Conservation (phyloP, 1,284 basidiomycete species). For the Sanghuangporus baumii region DNA sequence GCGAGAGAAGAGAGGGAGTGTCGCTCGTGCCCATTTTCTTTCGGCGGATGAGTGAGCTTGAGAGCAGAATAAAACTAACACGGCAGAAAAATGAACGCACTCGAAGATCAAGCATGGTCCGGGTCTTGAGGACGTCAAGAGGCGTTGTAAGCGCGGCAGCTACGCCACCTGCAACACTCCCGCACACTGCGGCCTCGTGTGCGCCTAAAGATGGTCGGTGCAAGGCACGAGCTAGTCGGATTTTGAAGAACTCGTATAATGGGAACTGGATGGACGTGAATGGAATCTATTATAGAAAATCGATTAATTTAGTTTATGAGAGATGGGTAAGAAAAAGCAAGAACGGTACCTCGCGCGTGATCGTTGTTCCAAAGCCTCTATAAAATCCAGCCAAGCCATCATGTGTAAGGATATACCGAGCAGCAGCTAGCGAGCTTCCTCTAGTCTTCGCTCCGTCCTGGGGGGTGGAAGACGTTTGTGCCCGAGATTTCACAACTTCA, state of each 20-base stretch:
- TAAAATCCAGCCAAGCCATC: slow-evolving; percentile 73
- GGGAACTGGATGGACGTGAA: slow-evolving; percentile 99
- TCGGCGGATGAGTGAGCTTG: not conserved
- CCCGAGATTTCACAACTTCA: slow-evolving; percentile 87
- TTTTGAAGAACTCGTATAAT: slow-evolving; percentile 88
- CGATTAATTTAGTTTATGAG: not conserved
- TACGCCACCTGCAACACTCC: slow-evolving; percentile 85
- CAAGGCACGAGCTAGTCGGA: slow-evolving; percentile 45
- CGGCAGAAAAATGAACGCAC: slow-evolving; percentile 32
- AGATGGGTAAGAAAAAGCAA: not conserved
- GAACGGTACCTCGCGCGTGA: slow-evolving; percentile 66
- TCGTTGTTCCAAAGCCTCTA: slow-evolving; percentile 73
- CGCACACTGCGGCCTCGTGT: slow-evolving; percentile 88
- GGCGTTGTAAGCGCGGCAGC: slow-evolving; percentile 93
- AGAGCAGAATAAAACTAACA: not conserved
- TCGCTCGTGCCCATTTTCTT: slow-evolving; percentile 46
- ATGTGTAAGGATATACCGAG: slow-evolving; percentile 43
- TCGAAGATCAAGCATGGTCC: slow-evolving; percentile 90
- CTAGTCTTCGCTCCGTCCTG: slow-evolving; percentile 47
- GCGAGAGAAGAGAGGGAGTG: slow-evolving; percentile 48
- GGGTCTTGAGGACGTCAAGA: slow-evolving; percentile 94
- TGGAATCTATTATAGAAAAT: slow-evolving; percentile 62
- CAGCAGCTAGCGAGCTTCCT: slow-evolving; percentile 40
- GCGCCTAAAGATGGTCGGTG: slow-evolving; percentile 58
- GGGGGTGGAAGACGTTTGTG: slow-evolving; percentile 60